These are phyloP conservation scores for Penicillium rolfsii DNA, from an alignment of 2,329 filamentous ascomycete species.

Conservation along the genomic window DNA sequence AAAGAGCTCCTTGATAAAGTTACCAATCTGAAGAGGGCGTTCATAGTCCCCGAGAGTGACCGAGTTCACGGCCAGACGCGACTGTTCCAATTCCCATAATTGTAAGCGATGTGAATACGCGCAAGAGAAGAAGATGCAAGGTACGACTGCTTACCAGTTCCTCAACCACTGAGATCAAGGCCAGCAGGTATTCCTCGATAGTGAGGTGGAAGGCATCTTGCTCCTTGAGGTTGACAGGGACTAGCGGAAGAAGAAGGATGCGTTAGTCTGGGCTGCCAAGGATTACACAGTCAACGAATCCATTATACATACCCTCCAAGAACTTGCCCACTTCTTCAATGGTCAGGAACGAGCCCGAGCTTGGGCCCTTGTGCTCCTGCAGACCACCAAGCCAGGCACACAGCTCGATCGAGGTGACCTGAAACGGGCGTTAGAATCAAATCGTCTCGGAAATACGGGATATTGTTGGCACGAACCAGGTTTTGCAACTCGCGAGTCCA, in stretches of 20 bases:
- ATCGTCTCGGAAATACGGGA: neutral
- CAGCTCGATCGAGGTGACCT: slow-evolving; percentile 63
- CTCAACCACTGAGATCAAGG: slow-evolving; percentile 83
- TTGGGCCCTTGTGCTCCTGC: slow-evolving; percentile 56
- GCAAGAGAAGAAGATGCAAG: neutral
- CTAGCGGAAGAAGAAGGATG: slow-evolving; percentile 48
- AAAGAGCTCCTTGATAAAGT: slow-evolving; percentile 93
- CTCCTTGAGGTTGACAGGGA: slow-evolving; percentile 89
- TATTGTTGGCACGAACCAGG: slow-evolving; percentile 57
- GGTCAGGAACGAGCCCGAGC: slow-evolving; percentile 72
- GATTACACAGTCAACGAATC: slow-evolving; percentile 11
- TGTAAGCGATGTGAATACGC: neutral
- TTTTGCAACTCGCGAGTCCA: slow-evolving; percentile 87
- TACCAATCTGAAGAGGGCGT: slow-evolving; percentile 82
- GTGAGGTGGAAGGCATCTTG: slow-evolving; percentile 90
- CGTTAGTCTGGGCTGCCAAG: slow-evolving; percentile 7
- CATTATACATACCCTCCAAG: slow-evolving; percentile 64
- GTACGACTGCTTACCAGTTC: slow-evolving; percentile 64
- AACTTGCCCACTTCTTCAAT: slow-evolving; percentile 84
- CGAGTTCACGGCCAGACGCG: slow-evolving; percentile 88
- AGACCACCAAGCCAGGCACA: slow-evolving; percentile 82
- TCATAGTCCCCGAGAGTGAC: slow-evolving; percentile 89
- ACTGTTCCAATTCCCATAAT: slow-evolving; percentile 42
- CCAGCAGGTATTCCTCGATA: slow-evolving; percentile 94
- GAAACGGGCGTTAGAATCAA: slow-evolving; percentile 38